Conservation (phyloP, 176 grass and related monocot species). For the Aegilops tauschii region DNA sequence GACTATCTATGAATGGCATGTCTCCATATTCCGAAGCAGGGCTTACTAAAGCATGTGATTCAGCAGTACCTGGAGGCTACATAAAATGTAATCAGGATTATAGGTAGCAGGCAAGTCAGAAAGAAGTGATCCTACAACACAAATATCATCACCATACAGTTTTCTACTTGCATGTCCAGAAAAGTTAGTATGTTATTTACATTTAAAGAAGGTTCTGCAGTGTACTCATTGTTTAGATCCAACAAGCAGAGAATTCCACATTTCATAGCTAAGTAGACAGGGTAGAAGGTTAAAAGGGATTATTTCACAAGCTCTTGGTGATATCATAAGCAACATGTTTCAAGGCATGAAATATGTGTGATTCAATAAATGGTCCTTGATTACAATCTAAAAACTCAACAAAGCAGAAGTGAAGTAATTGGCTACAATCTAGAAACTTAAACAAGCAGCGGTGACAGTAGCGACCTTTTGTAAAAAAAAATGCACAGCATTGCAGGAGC, state of each 20-base stretch:
- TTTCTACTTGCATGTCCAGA: neutral
- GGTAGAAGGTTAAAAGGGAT: neutral
- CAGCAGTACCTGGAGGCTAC: slow-evolving; percentile 93
- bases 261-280: slow-evolving; percentile 12
- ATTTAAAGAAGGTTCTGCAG: neutral
- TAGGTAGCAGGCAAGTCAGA: slow-evolving; percentile 15
- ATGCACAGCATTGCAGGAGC: neutral
- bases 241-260: slow-evolving; percentile 12
- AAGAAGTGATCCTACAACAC: slow-evolving; percentile 10
- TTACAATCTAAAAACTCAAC: slow-evolving; percentile 13
- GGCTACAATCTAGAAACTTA: slow-evolving; percentile 27
- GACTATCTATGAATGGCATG: slow-evolving; percentile 56
- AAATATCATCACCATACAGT: neutral
- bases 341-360: neutral
- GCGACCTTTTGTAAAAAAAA: neutral
- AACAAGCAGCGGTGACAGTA: neutral
- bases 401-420: slow-evolving; percentile 1
- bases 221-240: slow-evolving; percentile 9
- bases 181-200: neutral
- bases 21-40: slow-evolving; percentile 63
- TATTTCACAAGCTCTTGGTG: neutral
- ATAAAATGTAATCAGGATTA: slow-evolving; percentile 31
- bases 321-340: slow-evolving; percentile 24
- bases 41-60: slow-evolving; percentile 59
- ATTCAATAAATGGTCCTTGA: neutral